Evolutionary conservation across 208 protist species (phyloP), one percentile per base, ranked within the genome.

Genomic region (Ichthyophonus hoferi): DNA sequence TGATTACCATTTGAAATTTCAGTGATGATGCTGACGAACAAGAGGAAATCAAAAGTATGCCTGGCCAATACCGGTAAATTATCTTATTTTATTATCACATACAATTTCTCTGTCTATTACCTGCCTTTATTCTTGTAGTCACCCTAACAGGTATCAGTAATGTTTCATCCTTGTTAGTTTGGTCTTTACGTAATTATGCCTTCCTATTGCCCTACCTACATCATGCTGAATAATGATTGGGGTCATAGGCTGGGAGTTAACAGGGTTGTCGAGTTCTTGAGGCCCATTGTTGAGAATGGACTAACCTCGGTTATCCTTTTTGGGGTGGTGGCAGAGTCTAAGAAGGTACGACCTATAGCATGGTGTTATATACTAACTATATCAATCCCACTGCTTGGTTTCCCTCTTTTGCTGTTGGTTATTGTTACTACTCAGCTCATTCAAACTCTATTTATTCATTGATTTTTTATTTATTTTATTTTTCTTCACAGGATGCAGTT

Each of bases 221-320:
- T n/a, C n/a, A n/a, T n/a, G n/a, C n/a, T n/a, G n/a, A n/a, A n/a
- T n/a, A n/a, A n/a, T n/a, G n/a, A n/a, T n/a, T n/a, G n/a, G n/a
- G 39, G 76, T 86, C 37, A 39, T 78, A 89, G 90, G 17, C 40
- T 90, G n/a, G 84, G 90, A 17, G 40, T 87, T 17, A 79, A 89
- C 2, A 12, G 89, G 34, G 31, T 90, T 14, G 17, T 50, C 34
- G 31, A 34, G 0, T 38, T 78, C 40, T 24, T 92, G 12, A 81
- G 12, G 1, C 90, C 90, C 2, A 40, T 90, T 35, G 90, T 92
- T 0, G 78, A 50, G 2, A 88, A 87, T 2, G 90, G 90, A 2
- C 90, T 92, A 31, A 41, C 37, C 1, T 42, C 88, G 1, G 78
- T 92, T 31, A 87, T 92, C 34, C 35, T 92, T 2, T 92, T 92